Base-by-base conservation (phyloP, 257 asterid genomes). In the Echium plantagineum region DNA sequence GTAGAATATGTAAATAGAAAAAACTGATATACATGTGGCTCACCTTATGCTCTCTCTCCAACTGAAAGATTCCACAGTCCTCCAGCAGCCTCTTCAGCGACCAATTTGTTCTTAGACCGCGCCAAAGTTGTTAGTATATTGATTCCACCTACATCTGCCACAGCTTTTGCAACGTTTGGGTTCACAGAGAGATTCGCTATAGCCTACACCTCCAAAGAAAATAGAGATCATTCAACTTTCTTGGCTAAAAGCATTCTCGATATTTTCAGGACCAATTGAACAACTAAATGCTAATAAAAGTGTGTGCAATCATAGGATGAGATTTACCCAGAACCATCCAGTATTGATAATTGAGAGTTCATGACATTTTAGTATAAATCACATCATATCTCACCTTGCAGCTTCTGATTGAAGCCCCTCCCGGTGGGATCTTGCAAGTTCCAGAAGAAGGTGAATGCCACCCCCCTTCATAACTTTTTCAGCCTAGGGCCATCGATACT, bases 81-180 rank as follows among this genome's bases (percentile, higher is more conserved):
- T 75, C 94, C 95, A 1, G 94, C 89, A 58, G 96, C 96, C 78
- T 85, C 90, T 85, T 85, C 94, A 6, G 96, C 89, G 48, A 87
- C 94, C 80, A 73, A 67, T 74, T 77, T 87, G 74, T 81, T 90
- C 65, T 70, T 77, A 47, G 97, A 90, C 83, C 75, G 77, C 10
- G 94, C 93, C 70, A 85, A 80, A 65, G 69, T 66, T 59, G 82
- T 82, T 48, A 90, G 83, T 69, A 85, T 65, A 53, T 58, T 24
- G 56, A 87, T 83, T 51, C 97, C 97, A 64, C 96, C 97, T 74
- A 80, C 95, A 51, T 90, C 97, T 0, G 94, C 90, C 79, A 90
- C 95, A 66, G 87, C 78, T 77, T 90, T 87, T 13, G 95, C 97
- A 59, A 85, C 95, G 49, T 83, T 87, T 67, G 84, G 75, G 72